These are phyloP conservation scores for Euphorbia tirucalli DNA, from an alignment of 345 rosid genomes.

Conservation along the genomic window DNA sequence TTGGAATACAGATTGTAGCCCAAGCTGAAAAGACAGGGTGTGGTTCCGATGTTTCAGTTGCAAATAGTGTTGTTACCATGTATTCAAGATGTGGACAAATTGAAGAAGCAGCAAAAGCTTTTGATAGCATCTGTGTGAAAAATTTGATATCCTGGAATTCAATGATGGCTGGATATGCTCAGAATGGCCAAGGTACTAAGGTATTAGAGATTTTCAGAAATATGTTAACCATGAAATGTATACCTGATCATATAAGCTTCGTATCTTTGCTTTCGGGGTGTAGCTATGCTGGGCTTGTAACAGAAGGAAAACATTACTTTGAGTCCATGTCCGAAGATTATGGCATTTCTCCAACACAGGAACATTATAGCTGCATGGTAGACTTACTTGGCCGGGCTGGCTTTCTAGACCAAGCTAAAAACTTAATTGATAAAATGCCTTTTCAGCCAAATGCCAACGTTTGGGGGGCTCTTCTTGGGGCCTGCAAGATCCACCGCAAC, in stretches of 20 bases:
- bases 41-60: conserved; percentile 23
- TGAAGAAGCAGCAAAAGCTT: conserved; percentile 25
- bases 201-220: conserved; percentile 18
- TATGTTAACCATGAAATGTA: conserved; percentile 18
- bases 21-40: conserved; percentile 22
- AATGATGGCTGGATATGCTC: conserved; percentile 28
- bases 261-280: conserved; percentile 27
- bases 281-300: conserved; percentile 27
- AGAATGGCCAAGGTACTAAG: conserved; percentile 23
- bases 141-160: conserved; percentile 30
- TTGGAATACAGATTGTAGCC: conserved; percentile 24
- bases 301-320: conserved; percentile 27
- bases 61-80: conserved; percentile 28
- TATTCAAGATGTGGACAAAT: conserved; percentile 25
- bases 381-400: conserved; percentile 30
- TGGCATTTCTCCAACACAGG: conserved; percentile 18
- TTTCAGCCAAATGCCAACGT: conserved; percentile 22
- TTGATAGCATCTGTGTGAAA: conserved; percentile 16
- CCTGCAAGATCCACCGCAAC: conserved; percentile 23
- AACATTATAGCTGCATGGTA: conserved; percentile 28
- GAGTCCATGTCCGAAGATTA: conserved; percentile 20
- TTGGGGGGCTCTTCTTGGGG: conserved; percentile 25
- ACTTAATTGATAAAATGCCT: conserved; percentile 23
- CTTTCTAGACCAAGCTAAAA: conserved; percentile 25
- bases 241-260: conserved; percentile 21